Conservation (phyloP, 768 basidiomycete species). For the Tubosaeta sp. region DNA sequence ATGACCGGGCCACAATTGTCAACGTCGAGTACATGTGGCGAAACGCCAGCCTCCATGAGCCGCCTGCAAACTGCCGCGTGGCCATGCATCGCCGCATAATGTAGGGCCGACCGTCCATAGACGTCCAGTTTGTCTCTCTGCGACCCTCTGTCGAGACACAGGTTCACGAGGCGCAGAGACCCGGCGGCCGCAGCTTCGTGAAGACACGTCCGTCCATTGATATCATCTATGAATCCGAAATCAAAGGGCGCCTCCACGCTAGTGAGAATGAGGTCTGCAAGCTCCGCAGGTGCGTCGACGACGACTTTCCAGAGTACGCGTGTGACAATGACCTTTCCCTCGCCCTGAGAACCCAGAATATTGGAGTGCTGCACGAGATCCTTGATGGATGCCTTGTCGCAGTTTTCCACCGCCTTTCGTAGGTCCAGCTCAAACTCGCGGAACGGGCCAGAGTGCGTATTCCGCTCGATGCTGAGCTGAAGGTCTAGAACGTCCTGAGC, state of each 20-base stretch:
- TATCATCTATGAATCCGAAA: conserved; percentile 91
- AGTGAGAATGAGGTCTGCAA: conserved; percentile 70
- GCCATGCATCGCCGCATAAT: conserved; percentile 95
- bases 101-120: conserved; percentile 90
- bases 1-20: conserved; percentile 95
- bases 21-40: conserved; percentile 73
- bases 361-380: conserved; percentile 73
- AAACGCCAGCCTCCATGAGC: conserved; percentile 65
- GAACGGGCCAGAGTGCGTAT: conserved; percentile 64
- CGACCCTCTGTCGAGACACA: conserved; percentile 75
- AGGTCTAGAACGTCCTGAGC: conserved; percentile 71
- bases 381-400: conserved; percentile 55
- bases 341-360: conserved; percentile 55
- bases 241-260: conserved; percentile 71
- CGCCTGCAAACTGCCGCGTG: conserved; percentile 70
- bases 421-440: conserved; percentile 88
- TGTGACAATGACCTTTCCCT: conserved; percentile 65
- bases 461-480: conserved; percentile 63
- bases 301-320: conserved; percentile 95
- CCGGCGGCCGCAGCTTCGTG: conserved; percentile 93
- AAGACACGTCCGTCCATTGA: conserved; percentile 90
- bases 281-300: conserved; percentile 69
- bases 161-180: conserved; percentile 63
- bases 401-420: conserved; percentile 65
- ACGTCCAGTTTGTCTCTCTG: conserved; percentile 74